Conservation (phyloP, 2,329 filamentous ascomycete genomes). For the Orbilia blumenaviensis region DNA sequence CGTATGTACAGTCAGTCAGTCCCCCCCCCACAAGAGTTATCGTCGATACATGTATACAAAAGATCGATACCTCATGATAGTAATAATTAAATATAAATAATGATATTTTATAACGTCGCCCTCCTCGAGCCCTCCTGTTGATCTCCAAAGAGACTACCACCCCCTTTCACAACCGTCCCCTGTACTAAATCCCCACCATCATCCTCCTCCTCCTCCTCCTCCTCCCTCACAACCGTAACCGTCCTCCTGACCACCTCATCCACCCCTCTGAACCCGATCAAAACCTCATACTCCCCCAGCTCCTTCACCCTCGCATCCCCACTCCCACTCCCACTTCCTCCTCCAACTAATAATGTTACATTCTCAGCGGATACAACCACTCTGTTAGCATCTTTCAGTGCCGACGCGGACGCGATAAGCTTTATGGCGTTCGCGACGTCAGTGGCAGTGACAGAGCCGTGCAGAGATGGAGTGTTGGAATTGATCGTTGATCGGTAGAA, state of each 20-base stretch:
- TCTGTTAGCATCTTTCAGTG: conserved; percentile 65
- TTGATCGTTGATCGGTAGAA: conserved; percentile 64
- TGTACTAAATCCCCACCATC: not conserved
- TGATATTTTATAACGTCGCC: conserved; percentile 7
- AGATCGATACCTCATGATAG: not conserved
- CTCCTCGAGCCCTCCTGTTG: not conserved
- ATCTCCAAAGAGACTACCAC: conserved; percentile 11
- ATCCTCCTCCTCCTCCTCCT: conserved; percentile 51
- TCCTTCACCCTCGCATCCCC: conserved; percentile 65
- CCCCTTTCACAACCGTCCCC: not conserved
- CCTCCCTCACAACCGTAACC: conserved; percentile 62
- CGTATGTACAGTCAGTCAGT: not conserved
- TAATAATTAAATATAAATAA: not conserved
- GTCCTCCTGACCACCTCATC: conserved; percentile 61
- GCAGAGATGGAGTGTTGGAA: conserved; percentile 59
- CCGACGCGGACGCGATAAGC: conserved; percentile 62
- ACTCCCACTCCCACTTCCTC: conserved; percentile 55
- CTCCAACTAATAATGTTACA: conserved; percentile 66
- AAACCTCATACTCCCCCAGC: conserved; percentile 66
- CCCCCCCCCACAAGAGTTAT: too few relatives aligned
- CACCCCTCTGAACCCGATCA: conserved; percentile 65
- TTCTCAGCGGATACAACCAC: conserved; percentile 66
- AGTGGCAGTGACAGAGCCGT: conserved; percentile 67
- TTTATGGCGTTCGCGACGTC: conserved; percentile 66
- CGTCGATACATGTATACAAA: too few relatives aligned